Base-by-base conservation (phyloP, 2,329 filamentous ascomycete genomes). In the Trichoderma cornu-damae region DNA sequence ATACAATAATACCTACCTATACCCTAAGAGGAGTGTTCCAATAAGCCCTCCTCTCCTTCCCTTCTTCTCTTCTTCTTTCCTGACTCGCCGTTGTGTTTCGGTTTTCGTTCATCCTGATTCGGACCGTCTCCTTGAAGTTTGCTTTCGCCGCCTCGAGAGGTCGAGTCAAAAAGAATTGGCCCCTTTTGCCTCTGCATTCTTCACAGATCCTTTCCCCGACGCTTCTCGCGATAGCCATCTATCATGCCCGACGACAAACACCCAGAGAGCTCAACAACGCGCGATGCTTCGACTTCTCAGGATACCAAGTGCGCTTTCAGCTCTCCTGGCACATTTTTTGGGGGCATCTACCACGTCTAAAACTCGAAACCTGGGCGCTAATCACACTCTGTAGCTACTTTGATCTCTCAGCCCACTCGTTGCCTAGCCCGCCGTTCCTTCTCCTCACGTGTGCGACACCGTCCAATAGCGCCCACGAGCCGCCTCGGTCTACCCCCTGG, bases 341-440 rank as follows among this genome's bases (percentile, higher is more conserved):
- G n/a, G 14, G 16, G 11, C 20, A n/a, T 18, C 0, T 14, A 9
- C 11, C 34, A 6, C 47, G 8, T 14, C 9, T n/a, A 9, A 5
- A 24, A 16, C 16, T 38, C 9, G 6, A 8, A 8, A 34, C 34
- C 44, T 12, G n/a, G n/a, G 12, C 54, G 40, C 61, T 61, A 14
- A 62, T 34, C 22, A 26, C 7, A 12, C 0, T 26, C 30, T 4
- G 4, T 43, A 73, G 71, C 47, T 73, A 73, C 57, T 73, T 72
- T 34, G 68, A 64, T 38, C 61, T 72, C 16, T 63, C 68, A 4
- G 54, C 63, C 4, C 52, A 59, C 30, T 49, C 62, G 2, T 40
- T 61, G 2, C 44, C 61, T 18, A 38, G 61, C 0, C 49, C 67
- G 2, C 58, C 61, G 1, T 47, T 65, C 14, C 58, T 67, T 5